These are phyloP conservation scores for Fusarium sp. DNA, from an alignment of 2,329 filamentous ascomycete genomes.

Conservation along the genomic window DNA sequence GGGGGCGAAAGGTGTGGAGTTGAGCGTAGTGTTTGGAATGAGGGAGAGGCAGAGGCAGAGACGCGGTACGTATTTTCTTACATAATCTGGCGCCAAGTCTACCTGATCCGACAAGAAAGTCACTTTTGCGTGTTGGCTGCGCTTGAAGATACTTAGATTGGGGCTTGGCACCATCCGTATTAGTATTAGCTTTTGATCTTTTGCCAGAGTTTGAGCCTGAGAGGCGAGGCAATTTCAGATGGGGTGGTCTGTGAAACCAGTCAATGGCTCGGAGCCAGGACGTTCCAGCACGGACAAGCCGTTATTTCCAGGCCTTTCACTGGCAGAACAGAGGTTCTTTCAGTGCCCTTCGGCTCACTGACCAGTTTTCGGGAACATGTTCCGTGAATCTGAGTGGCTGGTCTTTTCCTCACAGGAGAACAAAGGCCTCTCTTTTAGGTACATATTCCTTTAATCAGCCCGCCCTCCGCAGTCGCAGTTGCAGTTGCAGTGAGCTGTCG, in stretches of 20 bases:
- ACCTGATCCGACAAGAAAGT: neutral
- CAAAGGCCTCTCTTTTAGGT: slow-evolving; percentile 16
- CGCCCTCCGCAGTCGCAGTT: slow-evolving; percentile 8
- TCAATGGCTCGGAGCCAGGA: slow-evolving; percentile 18
- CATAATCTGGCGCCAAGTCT: neutral
- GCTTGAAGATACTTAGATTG: neutral
- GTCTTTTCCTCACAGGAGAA: slow-evolving; percentile 1
- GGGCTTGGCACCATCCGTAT: neutral
- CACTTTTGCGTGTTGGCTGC: neutral
- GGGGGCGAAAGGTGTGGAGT: slow-evolving; percentile 46
- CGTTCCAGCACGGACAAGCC: slow-evolving; percentile 27
- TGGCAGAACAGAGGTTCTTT: slow-evolving; percentile 1
- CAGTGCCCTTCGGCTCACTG: slow-evolving; percentile 31
- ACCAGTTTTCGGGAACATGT: slow-evolving; percentile 26
- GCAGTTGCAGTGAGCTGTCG: neutral
- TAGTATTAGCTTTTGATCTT: neutral
- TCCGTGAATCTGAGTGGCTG: slow-evolving; percentile 40
- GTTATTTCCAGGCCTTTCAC: slow-evolving; percentile 20
- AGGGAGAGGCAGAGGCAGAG: slow-evolving; percentile 39
- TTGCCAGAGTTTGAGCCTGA: slow-evolving; percentile 46
- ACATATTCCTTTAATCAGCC: neutral
- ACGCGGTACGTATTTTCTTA: slow-evolving; percentile 10
- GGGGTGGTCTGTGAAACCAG: slow-evolving; percentile 23
- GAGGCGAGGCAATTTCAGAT: slow-evolving; percentile 48
- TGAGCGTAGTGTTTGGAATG: slow-evolving; percentile 48